These are phyloP conservation scores for Nicotiana attenuata DNA, from an alignment of 257 asterid genomes.

Conservation along the genomic window DNA sequence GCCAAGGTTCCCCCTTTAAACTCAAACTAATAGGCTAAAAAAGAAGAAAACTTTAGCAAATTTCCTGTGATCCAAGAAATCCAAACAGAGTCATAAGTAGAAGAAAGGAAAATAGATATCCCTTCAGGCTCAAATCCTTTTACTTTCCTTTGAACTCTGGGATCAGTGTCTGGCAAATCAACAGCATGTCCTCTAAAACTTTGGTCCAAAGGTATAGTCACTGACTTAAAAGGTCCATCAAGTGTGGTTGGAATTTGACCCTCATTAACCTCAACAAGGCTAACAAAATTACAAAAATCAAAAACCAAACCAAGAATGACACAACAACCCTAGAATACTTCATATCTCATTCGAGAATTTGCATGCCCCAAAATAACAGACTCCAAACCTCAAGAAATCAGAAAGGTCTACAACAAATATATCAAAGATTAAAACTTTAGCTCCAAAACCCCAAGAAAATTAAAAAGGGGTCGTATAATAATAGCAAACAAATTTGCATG, in stretches of 20 bases:
- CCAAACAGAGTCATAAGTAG: slow-evolving; percentile 68
- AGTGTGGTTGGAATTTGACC: slow-evolving; percentile 56
- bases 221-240: slow-evolving; percentile 82
- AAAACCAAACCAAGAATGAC: slow-evolving; percentile 1
- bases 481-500: no score
- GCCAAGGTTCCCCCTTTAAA: no score
- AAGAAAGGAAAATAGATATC: slow-evolving; percentile 75
- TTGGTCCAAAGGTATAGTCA: slow-evolving; percentile 59
- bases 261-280: slow-evolving; percentile 19
- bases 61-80: slow-evolving; percentile 88
- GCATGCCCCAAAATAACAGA: neutral
- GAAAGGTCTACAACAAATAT: neutral
- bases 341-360: slow-evolving; percentile 17
- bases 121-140: slow-evolving; percentile 72
- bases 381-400: neutral
- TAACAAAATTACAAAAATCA: slow-evolving; percentile 9
- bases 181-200: slow-evolving; percentile 69
- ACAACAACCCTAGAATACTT: slow-evolving; percentile 8
- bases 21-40: neutral
- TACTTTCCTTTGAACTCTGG: slow-evolving; percentile 63
- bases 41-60: neutral
- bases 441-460: no score
- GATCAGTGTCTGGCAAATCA: slow-evolving; percentile 82
- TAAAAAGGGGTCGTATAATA: no score
- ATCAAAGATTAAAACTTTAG: no score